Evolutionary conservation across 331 rosid species (phyloP).

Genomic region (Acacia concinna): DNA sequence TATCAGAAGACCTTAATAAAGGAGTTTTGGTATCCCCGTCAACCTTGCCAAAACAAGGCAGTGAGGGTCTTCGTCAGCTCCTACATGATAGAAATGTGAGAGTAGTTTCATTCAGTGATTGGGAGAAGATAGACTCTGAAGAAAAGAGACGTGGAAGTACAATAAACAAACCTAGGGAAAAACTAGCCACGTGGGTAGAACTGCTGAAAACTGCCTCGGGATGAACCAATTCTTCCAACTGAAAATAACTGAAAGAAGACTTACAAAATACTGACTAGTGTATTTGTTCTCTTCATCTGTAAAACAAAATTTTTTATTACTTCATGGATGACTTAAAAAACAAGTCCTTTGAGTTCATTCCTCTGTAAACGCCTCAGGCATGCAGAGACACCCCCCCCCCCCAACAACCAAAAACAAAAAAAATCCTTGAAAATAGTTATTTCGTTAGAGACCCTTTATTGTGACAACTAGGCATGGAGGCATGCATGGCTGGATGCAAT

Average conservation of each 20-base stretch:
- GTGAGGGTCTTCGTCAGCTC: conserved; percentile 70
- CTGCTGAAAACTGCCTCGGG: conserved; percentile 46
- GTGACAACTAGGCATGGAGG: not conserved
- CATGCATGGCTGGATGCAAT: conserved; percentile 3
- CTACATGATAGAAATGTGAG: conserved; percentile 54
- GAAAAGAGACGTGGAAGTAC: conserved; percentile 69
- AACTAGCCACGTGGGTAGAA: conserved; percentile 66
- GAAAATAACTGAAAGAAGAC: conserved; percentile 11
- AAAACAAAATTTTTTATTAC: not conserved
- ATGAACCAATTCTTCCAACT: conserved; percentile 27
- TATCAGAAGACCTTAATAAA: conserved; percentile 71
- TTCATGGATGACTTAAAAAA: not conserved
- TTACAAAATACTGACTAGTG: conserved; percentile 5
- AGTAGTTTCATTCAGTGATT: conserved; percentile 57
- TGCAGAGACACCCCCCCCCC: not conserved
- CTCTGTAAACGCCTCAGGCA: not conserved
- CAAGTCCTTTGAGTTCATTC: not conserved
- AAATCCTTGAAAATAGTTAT: not conserved
- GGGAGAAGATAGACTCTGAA: conserved; percentile 82
- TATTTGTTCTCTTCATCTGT: not conserved
- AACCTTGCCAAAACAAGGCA: conserved; percentile 54
- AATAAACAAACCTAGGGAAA: conserved; percentile 72
- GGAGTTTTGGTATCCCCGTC: conserved; percentile 43
- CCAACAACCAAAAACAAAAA: too few species aligned
- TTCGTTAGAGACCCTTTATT: not conserved